phyloP scores from a whole-genome alignment of 257 asterid genomes.

The Phtheirospermum japonicum region DNA sequence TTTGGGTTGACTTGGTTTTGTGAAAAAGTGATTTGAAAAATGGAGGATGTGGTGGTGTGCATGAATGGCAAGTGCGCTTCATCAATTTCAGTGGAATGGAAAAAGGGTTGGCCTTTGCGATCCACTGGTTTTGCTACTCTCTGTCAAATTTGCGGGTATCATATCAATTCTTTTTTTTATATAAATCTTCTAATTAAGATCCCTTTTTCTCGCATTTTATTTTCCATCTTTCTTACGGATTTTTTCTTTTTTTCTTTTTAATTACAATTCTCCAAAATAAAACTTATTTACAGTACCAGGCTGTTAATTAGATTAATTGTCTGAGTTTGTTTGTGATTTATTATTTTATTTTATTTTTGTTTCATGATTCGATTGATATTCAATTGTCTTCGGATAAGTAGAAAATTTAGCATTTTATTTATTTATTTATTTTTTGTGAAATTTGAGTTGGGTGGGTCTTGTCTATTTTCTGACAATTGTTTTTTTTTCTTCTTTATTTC shows the following conservation, averaged over 20 bases:
- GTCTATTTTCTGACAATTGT: not conserved
- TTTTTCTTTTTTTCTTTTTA: no score
- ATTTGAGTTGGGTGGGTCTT: conserved; percentile 4
- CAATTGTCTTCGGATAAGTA: conserved; percentile 1
- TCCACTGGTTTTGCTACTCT: conserved; percentile 75
- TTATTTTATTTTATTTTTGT: not conserved
- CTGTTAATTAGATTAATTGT: not conserved
- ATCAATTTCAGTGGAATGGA: conserved; percentile 44
- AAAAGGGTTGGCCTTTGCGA: conserved; percentile 81
- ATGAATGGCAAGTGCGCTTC: conserved; percentile 73
- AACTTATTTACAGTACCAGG: not conserved
- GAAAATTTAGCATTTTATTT: not conserved
- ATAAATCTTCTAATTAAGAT: not conserved
- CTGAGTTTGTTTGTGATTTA: not conserved
- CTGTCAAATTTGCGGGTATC: conserved; percentile 75
- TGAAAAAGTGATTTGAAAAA: conserved; percentile 23
- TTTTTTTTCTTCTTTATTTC: not conserved
- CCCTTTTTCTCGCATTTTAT: not conserved
- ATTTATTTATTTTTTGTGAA: no score
- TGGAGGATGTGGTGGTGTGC: conserved; percentile 51
- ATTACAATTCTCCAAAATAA: no score
- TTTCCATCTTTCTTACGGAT: no score
- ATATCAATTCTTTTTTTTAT: not conserved
- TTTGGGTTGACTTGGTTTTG: not conserved
- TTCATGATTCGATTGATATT: conserved; percentile 7